Base-by-base conservation (phyloP, 2,329 filamentous ascomycete genomes). In the Aotearoamyces nothofagi region DNA sequence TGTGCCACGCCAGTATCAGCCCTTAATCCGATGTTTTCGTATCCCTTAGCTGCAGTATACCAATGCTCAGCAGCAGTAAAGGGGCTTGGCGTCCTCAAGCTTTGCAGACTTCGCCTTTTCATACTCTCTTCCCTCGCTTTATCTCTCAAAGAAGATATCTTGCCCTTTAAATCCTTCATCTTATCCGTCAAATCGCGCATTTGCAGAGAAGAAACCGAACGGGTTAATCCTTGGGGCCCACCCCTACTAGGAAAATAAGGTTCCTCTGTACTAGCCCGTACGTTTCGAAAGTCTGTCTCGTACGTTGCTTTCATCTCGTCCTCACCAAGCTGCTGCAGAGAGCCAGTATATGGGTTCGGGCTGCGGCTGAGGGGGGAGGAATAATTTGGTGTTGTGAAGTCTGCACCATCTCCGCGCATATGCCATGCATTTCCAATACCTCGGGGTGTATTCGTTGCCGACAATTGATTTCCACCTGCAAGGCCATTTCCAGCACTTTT, bases 121-220 rank as follows among this genome's bases (percentile, higher is more conserved):
- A 78, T 52, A 31, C 60, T 68, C 37, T 80, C 76, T 40, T 77
- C 71, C 29, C 70, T 61, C 7, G 70, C 67, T 34, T 66, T 64
- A 37, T 73, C 64, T 42, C 71, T 69, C 20, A 81, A 50, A n/a
- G 60, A 66, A 4, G 73, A 76, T 20, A 80, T 72, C 34, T 72
- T 70, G 34, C 69, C 71, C 43, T 74, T 74, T 20, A 80, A 53
- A 34, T 71, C 72, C 30, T 69, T 65, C 66, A 80, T 73, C 48
- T 80, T 73, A 39, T 72, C 66, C 17, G 66, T 65, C 24, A 80
- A 54, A 44, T 72, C 69, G 14, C 63, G 63, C 26, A 68, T 63
- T 42, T 65, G 61, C 34, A 46, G 39, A 4, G 41, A 36, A 22
- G 49, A 52, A 25, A 39, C 28, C 5, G 47, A 48, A 25, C 48